Percentiles rank a stretch among this genome's conserved stretches.
These are phyloP conservation scores for Glycine soja DNA, from an alignment of 306 rosid species.

Conservation along the genomic window DNA sequence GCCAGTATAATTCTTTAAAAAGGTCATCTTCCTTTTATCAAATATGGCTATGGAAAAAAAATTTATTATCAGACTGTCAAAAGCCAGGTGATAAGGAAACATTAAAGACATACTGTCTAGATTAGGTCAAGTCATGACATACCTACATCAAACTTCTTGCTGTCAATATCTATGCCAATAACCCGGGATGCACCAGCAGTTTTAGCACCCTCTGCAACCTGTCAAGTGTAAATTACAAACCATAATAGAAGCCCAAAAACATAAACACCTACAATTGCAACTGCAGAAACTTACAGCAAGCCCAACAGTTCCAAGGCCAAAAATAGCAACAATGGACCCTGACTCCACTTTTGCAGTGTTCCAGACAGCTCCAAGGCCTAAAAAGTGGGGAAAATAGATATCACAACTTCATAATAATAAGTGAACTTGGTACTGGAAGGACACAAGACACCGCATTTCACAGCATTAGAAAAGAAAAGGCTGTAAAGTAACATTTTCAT, in stretches of 20 bases:
- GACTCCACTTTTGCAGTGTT: slow-evolving; percentile 96
- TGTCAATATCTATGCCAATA: slow-evolving; percentile 84
- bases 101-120: not conserved
- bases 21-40: slow-evolving; percentile 4
- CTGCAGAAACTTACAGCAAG: slow-evolving; percentile 75
- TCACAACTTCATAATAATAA: not conserved
- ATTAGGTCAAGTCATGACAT: slow-evolving; percentile 35
- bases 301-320: slow-evolving; percentile 96
- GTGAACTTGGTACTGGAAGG: not conserved
- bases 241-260: slow-evolving; percentile 19
- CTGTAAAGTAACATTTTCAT: not conserved
- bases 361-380: slow-evolving; percentile 99
- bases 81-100: slow-evolving; percentile 11
- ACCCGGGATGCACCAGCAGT: slow-evolving; percentile 90
- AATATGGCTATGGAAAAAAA: not conserved
- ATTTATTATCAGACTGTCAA: not conserved
- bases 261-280: slow-evolving; percentile 15
- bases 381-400: not conserved
- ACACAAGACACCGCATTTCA: not conserved
- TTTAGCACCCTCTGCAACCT: slow-evolving; percentile 98
- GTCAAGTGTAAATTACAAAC: slow-evolving; percentile 42
- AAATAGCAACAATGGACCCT: slow-evolving; percentile 86
- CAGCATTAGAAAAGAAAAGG: not conserved
- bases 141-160: slow-evolving; percentile 79
- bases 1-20: slow-evolving; percentile 3